Evolutionary conservation across 164 flowering plant species (phyloP), one percentile per base, ranked within the genome.

Genomic region (Pachysandra terminalis): DNA sequence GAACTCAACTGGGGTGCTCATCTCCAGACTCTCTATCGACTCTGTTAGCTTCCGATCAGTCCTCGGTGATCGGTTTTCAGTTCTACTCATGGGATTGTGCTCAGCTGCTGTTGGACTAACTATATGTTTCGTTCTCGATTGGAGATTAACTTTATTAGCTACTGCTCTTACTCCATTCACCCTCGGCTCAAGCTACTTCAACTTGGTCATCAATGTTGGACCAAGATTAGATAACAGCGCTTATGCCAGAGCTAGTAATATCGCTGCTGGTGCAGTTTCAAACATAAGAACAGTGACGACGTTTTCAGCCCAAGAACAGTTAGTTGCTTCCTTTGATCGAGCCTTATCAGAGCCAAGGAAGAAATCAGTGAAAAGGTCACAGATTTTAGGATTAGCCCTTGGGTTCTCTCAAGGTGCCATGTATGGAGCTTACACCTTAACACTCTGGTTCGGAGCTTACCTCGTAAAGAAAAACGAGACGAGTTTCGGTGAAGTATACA

Each of bases 131-230:
- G 16, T 3, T 0, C 74, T 86, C 3, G 41, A 80, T 24, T 85
- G 90, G 96, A 77, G 78, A 49, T 65, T 87, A 24, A 61, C 89
- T 40, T 73, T 90, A 0, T 27, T 90, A 64, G 90, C 89, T 1
- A 62, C 83, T 19, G 86, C 83, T 53, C 59, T 87, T 24, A 87
- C 92, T 24, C 90, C 96, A 9, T 81, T 90, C 52, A 85, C 92
- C 2, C 90, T 87, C 14, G 96, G 96, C 10, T 93, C 93, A 14
- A 90, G 88, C 72, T 90, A 90, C 68, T 54, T 90, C 64, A 87
- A 77, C 72, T 75, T 90, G 82, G 81, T 90, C 54, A 78, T 87
- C 41, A 86, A 85, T 41, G 32, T 87, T 0, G 93, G 93, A 6
- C 91, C 88, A 1, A 86, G 68, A 68, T 55, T 87, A n/a, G 88